These are phyloP conservation scores for Globisporangium irregulare DNA, from an alignment of 352 stramenopile species.

Conservation along the genomic window DNA sequence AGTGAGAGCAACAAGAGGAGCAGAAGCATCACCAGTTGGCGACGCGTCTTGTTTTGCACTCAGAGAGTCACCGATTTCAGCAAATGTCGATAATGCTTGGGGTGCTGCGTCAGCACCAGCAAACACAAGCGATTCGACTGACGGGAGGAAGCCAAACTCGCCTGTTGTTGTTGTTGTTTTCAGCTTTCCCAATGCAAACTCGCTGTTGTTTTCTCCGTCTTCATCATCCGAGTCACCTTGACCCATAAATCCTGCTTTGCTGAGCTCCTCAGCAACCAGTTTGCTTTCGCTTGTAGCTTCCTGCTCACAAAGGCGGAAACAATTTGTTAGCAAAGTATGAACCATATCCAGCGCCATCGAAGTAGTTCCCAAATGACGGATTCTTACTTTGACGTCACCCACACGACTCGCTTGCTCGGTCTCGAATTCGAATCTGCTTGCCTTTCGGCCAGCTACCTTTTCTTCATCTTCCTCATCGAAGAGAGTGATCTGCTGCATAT, in stretches of 20 bases:
- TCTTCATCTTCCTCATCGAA: constrained; percentile 16
- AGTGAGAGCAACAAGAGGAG: background rate
- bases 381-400: background rate
- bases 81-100: background rate
- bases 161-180: background rate
- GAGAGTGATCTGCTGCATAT: background rate
- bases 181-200: background rate
- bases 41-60: too few species aligned
- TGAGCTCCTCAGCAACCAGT: background rate
- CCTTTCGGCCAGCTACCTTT: background rate
- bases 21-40: background rate
- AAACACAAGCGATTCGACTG: constrained; percentile 1
- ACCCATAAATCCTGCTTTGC: background rate
- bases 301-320: background rate
- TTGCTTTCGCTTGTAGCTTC: background rate
- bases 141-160: background rate
- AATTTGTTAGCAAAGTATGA: background rate
- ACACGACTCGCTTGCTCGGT: background rate
- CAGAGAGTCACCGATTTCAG: background rate
- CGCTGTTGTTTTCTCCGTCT: background rate
- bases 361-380: background rate
- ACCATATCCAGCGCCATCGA: background rate
- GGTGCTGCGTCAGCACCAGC: background rate
- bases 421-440: background rate
- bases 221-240: constrained; percentile 12